Evolutionary conservation across 345 rosid genomes (phyloP), one percentile per base, ranked within the genome.

Genomic region (Citropsis articulata): DNA sequence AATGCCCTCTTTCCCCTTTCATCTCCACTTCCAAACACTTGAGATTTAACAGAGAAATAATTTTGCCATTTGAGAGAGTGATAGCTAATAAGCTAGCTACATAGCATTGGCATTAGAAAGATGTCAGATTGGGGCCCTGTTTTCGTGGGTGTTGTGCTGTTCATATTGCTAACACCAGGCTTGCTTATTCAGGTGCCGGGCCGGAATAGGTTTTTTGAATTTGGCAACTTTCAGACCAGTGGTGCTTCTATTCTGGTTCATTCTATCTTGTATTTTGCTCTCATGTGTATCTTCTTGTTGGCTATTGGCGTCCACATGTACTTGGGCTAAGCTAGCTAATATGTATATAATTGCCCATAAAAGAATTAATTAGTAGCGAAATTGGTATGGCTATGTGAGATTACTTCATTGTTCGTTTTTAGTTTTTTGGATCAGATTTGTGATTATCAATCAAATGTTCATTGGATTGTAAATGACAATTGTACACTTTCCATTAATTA

Each of bases 51-150:
- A 22, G 71, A 66, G 56, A 76, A 53, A 18, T 9, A 53, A 31
- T 65, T 19, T 33, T 65, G 69, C 22, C 24, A 21, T 21, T 21
- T 66, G 25, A 31, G n/a, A 13, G 50, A 12, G 2, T 45, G 18
- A 45, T 45, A 42, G 50, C 4, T 12, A 16, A 50, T 48, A 13
- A 48, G 22, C 56, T 50, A 42, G 16, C 50, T 1, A 50, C 21
- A 50, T 16, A 53, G 57, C 57, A 53, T 53, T 19, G 7, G 22
- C 22, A 53, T 45, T 45, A 45, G 50, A 45, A 45, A 53, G 27
- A 94, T 92, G 97, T 57, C 97, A 27, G 99, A 96, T 72, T 94
- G 99, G 99, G 99, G 99, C 13, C 94, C 98, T 1, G 97, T 94
- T 31, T 91, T 96, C 40, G 90, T 96, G 14, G 98, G 94, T 45